Conservation (phyloP, 2,329 filamentous ascomycete genomes). For the Paracoccidioides brasiliensis region DNA sequence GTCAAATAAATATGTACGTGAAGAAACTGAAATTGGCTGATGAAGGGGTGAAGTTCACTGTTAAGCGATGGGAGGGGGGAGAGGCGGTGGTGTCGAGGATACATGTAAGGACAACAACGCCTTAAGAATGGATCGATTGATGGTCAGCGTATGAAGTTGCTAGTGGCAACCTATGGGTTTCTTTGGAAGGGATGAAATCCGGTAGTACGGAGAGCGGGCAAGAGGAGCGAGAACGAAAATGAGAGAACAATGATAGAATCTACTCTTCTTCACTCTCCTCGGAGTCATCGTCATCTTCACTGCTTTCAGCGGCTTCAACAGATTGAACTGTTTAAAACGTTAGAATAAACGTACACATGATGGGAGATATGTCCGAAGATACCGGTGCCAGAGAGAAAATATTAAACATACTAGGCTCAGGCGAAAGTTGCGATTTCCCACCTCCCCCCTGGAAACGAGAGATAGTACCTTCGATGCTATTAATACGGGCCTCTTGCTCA, state of each 20-base stretch:
- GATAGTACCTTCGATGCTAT: constrained; percentile 34
- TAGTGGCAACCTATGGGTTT: too few relatives aligned
- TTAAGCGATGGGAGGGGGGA: too few relatives aligned
- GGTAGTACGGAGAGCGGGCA: too few relatives aligned
- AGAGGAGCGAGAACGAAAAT: too few relatives aligned
- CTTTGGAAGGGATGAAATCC: too few relatives aligned
- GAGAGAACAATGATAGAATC: constrained; percentile 3
- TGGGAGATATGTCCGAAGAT: background rate
- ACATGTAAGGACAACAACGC: too few relatives aligned
- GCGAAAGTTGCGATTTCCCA: constrained; percentile 20
- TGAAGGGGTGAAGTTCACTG: too few relatives aligned
- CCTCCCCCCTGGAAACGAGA: constrained; percentile 33
- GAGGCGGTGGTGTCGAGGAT: too few relatives aligned
- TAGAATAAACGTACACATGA: constrained; percentile 2
- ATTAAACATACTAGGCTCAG: constrained; percentile 22
- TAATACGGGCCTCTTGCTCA: constrained; percentile 39
- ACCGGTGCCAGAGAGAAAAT: background rate
- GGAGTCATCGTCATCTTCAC: constrained; percentile 36
- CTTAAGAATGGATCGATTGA: too few relatives aligned
- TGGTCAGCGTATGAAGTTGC: too few relatives aligned
- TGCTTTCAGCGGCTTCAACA: constrained; percentile 32
- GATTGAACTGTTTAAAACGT: constrained; percentile 20
- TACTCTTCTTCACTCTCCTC: constrained; percentile 40
- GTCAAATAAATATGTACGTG: too few relatives aligned
- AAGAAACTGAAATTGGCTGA: too few relatives aligned